Conservation (phyloP, 192 early-diverging fungal species). For the Dispira parvispora region DNA sequence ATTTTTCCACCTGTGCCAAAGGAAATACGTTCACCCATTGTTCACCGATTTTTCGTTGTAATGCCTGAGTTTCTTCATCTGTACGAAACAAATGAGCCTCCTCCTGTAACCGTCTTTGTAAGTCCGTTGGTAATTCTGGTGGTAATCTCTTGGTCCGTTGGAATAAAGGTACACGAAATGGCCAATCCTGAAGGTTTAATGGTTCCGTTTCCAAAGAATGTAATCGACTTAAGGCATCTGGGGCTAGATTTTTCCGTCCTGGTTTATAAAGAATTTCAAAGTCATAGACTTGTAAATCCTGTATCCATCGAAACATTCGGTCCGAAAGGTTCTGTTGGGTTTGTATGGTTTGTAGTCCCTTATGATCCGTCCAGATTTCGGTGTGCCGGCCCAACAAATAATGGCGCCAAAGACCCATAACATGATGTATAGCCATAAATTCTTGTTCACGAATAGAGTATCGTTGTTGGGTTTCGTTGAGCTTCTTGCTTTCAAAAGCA, state of each 20-base stretch:
- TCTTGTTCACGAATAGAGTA: background rate
- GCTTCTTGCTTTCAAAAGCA: background rate
- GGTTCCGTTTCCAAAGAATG: background rate
- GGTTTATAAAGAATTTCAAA: background rate
- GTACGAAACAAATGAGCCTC: background rate
- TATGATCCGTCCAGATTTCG: background rate
- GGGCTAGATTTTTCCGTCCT: background rate
- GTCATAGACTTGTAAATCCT: background rate
- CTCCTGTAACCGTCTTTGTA: background rate
- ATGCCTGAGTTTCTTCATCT: background rate
- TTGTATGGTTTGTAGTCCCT: background rate
- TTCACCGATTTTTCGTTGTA: background rate
- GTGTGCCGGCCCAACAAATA: background rate
- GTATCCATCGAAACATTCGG: background rate
- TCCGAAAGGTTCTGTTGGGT: background rate
- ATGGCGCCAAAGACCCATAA: background rate
- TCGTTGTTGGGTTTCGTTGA: background rate
- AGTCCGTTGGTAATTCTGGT: background rate
- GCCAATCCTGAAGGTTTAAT: background rate
- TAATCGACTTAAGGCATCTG: background rate
- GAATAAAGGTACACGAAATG: background rate
- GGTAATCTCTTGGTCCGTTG: background rate
- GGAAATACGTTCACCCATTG: background rate
- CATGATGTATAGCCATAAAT: constrained; percentile 6
- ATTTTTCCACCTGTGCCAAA: background rate